phyloP scores from a whole-genome alignment of 2,329 filamentous ascomycete genomes.

The Macrophomina phaseolina region DNA sequence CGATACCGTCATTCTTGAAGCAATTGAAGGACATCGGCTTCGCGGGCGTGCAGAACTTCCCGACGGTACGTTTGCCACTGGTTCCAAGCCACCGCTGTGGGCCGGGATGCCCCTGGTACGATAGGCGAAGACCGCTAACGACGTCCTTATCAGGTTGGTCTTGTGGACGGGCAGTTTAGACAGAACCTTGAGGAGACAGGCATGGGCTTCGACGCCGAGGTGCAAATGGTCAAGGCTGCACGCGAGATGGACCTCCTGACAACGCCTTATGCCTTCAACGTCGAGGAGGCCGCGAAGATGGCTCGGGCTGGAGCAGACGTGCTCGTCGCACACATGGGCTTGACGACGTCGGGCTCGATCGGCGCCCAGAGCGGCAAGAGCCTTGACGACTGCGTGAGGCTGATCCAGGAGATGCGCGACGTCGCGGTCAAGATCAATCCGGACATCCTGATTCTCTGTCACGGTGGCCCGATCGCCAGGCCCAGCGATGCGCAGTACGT shows the following conservation, averaged over 20 bases:
- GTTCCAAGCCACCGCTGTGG: background rate
- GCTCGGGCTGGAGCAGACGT: slow-evolving; percentile 69
- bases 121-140: slow-evolving; percentile 11
- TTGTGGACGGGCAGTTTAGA: slow-evolving; percentile 72
- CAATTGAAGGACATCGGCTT: slow-evolving; percentile 69
- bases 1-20: slow-evolving; percentile 64
- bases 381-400: slow-evolving; percentile 67
- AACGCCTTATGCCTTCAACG: slow-evolving; percentile 72
- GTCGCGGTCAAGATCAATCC: slow-evolving; percentile 61
- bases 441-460: slow-evolving; percentile 71
- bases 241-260: slow-evolving; percentile 67
- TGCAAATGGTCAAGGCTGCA: slow-evolving; percentile 69
- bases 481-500: slow-evolving; percentile 69
- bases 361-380: slow-evolving; percentile 66
- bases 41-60: slow-evolving; percentile 74
- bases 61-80: slow-evolving; percentile 51
- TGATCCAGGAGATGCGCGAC: slow-evolving; percentile 69
- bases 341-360: slow-evolving; percentile 69
- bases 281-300: slow-evolving; percentile 67
- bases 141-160: slow-evolving; percentile 55
- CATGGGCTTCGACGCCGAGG: slow-evolving; percentile 71
- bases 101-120: slow-evolving; percentile 14
- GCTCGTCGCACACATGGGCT: slow-evolving; percentile 71
- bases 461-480: slow-evolving; percentile 71
- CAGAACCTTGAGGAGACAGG: slow-evolving; percentile 73